Percentiles rank a stretch among this genome's conserved stretches.
These are phyloP conservation scores for Stachybotrys chlorohalonatus DNA, from an alignment of 2,329 filamentous ascomycete species.

Conservation along the genomic window DNA sequence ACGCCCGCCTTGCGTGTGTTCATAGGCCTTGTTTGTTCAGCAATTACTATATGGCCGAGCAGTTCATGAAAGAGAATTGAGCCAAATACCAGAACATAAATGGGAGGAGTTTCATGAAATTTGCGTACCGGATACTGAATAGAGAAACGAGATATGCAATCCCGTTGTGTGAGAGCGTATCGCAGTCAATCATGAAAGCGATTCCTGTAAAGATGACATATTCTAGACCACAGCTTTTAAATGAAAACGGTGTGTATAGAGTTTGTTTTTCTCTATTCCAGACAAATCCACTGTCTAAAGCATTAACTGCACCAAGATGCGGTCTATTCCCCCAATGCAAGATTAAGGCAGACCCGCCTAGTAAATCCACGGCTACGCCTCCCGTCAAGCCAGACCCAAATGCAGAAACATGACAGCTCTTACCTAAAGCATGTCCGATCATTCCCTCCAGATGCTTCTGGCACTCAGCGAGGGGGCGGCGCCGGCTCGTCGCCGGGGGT, in stretches of 20 bases:
- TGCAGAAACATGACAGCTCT: background rate
- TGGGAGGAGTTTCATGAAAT: too few relatives aligned
- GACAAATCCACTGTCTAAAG: background rate
- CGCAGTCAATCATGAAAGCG: too few relatives aligned
- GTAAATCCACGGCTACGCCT: background rate
- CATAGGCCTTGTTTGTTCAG: too few relatives aligned
- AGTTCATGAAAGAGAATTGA: too few relatives aligned
- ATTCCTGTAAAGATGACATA: background rate
- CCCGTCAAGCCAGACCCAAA: background rate
- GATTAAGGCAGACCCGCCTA: background rate
- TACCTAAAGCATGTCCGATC: background rate
- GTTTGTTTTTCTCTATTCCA: background rate
- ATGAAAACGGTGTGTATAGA: background rate
- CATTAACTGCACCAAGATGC: background rate
- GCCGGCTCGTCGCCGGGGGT: conserved; percentile 10
- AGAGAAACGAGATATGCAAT: too few relatives aligned
- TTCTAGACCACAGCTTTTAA: background rate
- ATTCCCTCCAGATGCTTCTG: background rate
- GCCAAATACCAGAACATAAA: too few relatives aligned
- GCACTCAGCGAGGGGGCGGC: background rate
- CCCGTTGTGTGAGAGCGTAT: too few relatives aligned
- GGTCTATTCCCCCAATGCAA: too few relatives aligned
- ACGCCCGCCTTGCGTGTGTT: too few relatives aligned
- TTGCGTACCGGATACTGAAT: too few relatives aligned
- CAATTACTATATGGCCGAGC: too few relatives aligned